Evolutionary conservation across 2,329 filamentous ascomycete genomes (phyloP).

Genomic region (Cordyceps pruinosa): DNA sequence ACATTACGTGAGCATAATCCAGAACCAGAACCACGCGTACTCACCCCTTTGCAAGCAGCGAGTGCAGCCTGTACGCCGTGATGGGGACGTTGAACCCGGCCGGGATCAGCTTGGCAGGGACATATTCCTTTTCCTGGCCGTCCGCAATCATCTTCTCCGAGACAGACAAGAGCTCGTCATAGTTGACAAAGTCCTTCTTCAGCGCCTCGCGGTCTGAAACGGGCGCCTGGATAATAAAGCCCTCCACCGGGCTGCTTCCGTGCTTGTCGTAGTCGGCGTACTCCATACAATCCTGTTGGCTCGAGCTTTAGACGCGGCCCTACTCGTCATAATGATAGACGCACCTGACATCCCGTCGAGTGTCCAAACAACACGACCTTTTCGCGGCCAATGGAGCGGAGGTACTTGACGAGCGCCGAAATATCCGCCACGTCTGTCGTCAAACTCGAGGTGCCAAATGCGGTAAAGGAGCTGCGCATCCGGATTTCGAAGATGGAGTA

Average conservation of each 20-base stretch:
- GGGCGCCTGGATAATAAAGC: constrained; percentile 72
- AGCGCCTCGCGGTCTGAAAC: constrained; percentile 70
- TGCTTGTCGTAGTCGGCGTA: constrained; percentile 40
- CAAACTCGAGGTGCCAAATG: constrained; percentile 45
- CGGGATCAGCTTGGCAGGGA: constrained; percentile 43
- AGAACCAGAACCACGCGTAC: constrained; percentile 18
- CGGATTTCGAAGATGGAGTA: constrained; percentile 53
- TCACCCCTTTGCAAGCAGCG: constrained; percentile 44
- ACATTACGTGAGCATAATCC: not conserved
- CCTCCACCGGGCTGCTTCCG: constrained; percentile 53
- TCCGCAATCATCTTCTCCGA: constrained; percentile 49
- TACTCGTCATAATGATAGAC: not conserved
- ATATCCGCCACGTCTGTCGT: constrained; percentile 48
- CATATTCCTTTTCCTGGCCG: constrained; percentile 46
- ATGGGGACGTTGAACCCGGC: constrained; percentile 37
- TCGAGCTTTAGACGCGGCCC: not conserved
- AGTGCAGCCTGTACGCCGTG: constrained; percentile 46
- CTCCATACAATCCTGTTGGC: constrained; percentile 44
- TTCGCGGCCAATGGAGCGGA: constrained; percentile 42
- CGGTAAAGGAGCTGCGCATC: constrained; percentile 46
- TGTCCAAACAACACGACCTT: constrained; percentile 52
- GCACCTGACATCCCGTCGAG: constrained; percentile 51
- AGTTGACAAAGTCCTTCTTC: constrained; percentile 36
- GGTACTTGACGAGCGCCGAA: constrained; percentile 44
- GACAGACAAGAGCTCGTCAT: constrained; percentile 38